Conservation (phyloP, 768 basidiomycete genomes). For the Stropharia rugosoannulata region DNA sequence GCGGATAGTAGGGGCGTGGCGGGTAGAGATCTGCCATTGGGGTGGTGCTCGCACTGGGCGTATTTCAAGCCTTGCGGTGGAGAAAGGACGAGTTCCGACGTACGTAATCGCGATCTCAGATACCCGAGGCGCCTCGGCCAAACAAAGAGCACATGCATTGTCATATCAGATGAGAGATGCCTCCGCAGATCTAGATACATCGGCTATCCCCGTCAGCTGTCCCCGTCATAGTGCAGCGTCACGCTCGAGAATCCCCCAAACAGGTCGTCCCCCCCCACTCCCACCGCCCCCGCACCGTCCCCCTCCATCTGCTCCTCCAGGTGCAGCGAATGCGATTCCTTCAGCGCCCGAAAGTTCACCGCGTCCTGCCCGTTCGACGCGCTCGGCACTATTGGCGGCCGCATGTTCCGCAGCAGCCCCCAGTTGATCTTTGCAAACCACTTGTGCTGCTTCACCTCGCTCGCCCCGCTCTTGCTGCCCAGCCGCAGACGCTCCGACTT, state of each 20-base stretch:
- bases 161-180: conserved; percentile 20
- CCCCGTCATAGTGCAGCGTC: conserved; percentile 84
- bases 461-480: conserved; percentile 92
- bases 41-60: conserved; percentile 16
- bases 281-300: conserved; percentile 27
- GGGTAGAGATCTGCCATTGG: conserved; percentile 61
- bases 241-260: conserved; percentile 91
- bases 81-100: conserved; percentile 44
- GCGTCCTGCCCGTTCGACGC: conserved; percentile 79
- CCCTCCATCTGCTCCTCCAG: conserved; percentile 65
- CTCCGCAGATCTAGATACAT: conserved; percentile 22
- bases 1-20: conserved; percentile 35
- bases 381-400: conserved; percentile 88
- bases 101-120: conserved; percentile 42
- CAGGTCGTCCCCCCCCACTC: conserved; percentile 53
- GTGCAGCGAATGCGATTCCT: conserved; percentile 90
- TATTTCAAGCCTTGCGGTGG: conserved; percentile 37
- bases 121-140: conserved; percentile 43
- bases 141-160: conserved; percentile 19
- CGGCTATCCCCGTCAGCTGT: conserved; percentile 25
- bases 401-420: conserved; percentile 90
- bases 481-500: conserved; percentile 89
- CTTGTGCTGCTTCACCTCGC: conserved; percentile 98
- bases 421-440: conserved; percentile 98
- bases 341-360: conserved; percentile 86